Evolutionary conservation across 768 basidiomycete genomes (phyloP).

Genomic region (Leccinum fibrillosum): DNA sequence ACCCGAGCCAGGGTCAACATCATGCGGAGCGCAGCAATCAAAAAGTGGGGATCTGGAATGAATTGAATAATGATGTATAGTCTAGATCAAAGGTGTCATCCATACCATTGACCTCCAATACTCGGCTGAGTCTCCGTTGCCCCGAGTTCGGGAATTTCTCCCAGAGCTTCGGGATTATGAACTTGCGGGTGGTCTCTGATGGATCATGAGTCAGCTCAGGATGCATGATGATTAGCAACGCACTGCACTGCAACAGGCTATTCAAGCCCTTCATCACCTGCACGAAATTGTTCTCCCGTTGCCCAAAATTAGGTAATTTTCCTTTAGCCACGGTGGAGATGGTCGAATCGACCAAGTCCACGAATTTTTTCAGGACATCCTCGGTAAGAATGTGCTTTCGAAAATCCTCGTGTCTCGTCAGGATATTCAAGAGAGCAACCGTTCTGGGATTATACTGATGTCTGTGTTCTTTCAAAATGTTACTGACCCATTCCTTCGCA

Average conservation of each 20-base stretch:
- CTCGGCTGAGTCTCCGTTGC: constrained; percentile 4
- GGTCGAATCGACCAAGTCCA: constrained; percentile 14
- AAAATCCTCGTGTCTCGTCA: constrained; percentile 16
- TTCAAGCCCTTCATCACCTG: constrained; percentile 23
- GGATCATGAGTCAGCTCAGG: neutral
- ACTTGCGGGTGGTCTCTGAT: constrained; percentile 8
- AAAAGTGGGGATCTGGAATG: constrained; percentile 2
- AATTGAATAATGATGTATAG: neutral
- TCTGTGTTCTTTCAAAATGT: constrained; percentile 9
- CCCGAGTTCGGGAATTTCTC: neutral
- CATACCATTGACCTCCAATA: constrained; percentile 16
- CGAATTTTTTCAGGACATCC: constrained; percentile 10
- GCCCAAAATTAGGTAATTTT: neutral
- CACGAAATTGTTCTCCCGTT: constrained; percentile 6
- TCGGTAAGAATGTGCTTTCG: constrained; percentile 13
- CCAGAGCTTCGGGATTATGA: neutral
- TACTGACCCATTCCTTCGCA: constrained; percentile 13
- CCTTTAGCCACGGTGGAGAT: neutral
- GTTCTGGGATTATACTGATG: constrained; percentile 21
- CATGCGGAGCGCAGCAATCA: constrained; percentile 20
- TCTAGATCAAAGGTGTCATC: no score
- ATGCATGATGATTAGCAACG: neutral
- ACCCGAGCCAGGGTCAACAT: constrained; percentile 13
- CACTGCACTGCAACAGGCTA: constrained; percentile 16
- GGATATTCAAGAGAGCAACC: constrained; percentile 20